Evolutionary conservation across 331 rosid species (phyloP), one percentile per base, ranked within the genome.

Genomic region (Ulmus americana): DNA sequence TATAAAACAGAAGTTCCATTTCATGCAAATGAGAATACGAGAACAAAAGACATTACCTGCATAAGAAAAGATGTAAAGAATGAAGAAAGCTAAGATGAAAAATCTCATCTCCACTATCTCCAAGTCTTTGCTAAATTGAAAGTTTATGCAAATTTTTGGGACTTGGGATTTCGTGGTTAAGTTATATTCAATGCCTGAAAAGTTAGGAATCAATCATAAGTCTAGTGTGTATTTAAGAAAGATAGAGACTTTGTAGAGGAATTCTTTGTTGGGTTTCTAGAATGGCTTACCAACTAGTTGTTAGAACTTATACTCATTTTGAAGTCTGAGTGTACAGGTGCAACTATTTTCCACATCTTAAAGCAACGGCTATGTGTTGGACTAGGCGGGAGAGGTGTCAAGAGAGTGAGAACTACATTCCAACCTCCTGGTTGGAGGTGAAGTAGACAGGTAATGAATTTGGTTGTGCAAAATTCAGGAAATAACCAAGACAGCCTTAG

Each of bases 221-320:
- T 39, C 35, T 59, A 18, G 70, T 55, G 53, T 41, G 76, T 39
- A 69, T 76, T 59, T 39, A 52, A 73, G 65, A 55, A 51, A 50
- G 55, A 62, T 46, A 65, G 55, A 70, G 40, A 57, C 14, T 40
- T 65, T 75, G 57, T 7, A 65, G 58, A 65, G 79, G 55, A 73
- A 70, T 10, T 59, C 39, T 42, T 62, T 69, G 40, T 52, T 65
- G 42, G 75, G 18, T 14, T 64, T 57, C 35, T 13, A 63, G 54
- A 70, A 68, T 76, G 83, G 72, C n/a, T 63, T 64, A 86, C 96
- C 95, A 44, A 82, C 84, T 71, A 82, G 95, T 73, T 74, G 92
- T 82, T 79, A 77, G 55, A 38, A 58, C 70, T 47, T 68, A 40
- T 60, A 76, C 57, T 28, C 45, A 70, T 44, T 51, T 51, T 74